These are phyloP conservation scores for Didymella arachidicola DNA, from an alignment of 2,329 filamentous ascomycete species.

Conservation along the genomic window DNA sequence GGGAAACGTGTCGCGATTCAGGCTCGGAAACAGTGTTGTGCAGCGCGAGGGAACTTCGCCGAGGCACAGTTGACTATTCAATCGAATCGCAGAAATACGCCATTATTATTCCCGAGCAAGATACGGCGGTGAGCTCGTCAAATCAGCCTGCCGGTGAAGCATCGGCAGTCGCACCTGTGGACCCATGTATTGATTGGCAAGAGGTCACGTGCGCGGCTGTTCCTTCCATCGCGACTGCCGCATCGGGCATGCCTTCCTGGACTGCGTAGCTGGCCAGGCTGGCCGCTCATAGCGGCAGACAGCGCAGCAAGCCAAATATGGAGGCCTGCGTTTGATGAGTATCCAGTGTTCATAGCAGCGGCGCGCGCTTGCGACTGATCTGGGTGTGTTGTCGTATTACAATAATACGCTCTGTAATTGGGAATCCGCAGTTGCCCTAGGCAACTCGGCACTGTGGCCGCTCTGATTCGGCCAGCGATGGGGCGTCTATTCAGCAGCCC, in stretches of 20 bases:
- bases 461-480: conserved; percentile 19
- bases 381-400: conserved; percentile 21
- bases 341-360: conserved; percentile 21
- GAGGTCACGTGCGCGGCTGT: conserved; percentile 12
- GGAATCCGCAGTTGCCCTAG: conserved; percentile 21
- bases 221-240: conserved; percentile 9
- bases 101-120: conserved; percentile 21
- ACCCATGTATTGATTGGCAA: background rate
- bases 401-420: conserved; percentile 24
- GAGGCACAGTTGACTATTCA: conserved; percentile 9
- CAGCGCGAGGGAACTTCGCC: conserved; percentile 8
- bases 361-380: conserved; percentile 19
- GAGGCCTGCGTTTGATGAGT: conserved; percentile 23
- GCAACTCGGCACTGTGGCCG: conserved; percentile 23
- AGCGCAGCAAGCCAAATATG: conserved; percentile 15
- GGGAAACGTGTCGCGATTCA: conserved; percentile 18
- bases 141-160: conserved; percentile 21
- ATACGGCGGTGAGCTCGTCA: conserved; percentile 21
- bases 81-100: conserved; percentile 10
- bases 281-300: conserved; percentile 13
- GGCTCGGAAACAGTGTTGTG: background rate
- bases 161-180: conserved; percentile 21
- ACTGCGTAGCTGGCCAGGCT: conserved; percentile 9
- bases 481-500: conserved; percentile 19
- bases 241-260: conserved; percentile 23